These are phyloP conservation scores for Cladosporium velox DNA, from an alignment of 2,329 filamentous ascomycete species.

Conservation along the genomic window DNA sequence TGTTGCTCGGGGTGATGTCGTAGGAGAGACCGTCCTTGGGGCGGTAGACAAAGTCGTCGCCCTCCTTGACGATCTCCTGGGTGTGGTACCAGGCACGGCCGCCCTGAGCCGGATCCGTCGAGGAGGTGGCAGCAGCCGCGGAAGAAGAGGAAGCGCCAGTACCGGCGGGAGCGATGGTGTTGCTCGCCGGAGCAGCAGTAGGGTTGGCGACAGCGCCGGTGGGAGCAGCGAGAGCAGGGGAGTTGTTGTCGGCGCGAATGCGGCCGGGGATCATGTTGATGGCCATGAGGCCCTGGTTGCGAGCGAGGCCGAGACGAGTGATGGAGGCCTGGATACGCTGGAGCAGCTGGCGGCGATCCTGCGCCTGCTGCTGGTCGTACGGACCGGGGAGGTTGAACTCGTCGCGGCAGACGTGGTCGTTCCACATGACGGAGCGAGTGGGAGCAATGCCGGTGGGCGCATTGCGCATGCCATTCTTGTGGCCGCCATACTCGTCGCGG, in stretches of 20 bases:
- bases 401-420: slow-evolving; percentile 18
- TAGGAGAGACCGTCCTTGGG: background rate
- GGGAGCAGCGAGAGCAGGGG: background rate
- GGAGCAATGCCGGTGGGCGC: background rate
- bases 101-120: background rate
- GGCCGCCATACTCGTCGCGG: slow-evolving; percentile 18
- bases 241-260: slow-evolving; percentile 1
- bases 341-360: background rate
- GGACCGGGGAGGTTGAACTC: slow-evolving; percentile 1
- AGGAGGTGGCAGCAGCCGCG: background rate
- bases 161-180: background rate
- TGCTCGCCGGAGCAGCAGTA: background rate
- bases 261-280: background rate
- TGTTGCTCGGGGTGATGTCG: background rate
- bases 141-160: background rate
- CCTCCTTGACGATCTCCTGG: background rate
- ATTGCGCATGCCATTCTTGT: slow-evolving; percentile 8
- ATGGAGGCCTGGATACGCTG: slow-evolving; percentile 6
- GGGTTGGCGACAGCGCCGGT: background rate
- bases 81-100: background rate
- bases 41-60: background rate
- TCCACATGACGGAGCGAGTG: slow-evolving; percentile 7
- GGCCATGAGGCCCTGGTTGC: background rate
- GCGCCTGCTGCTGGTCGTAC: background rate
- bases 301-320: background rate